Percentiles rank a stretch among this genome's conserved stretches.
These are phyloP conservation scores for Thraustotheca clavata DNA, from an alignment of 352 stramenopile genomes.

Conservation along the genomic window DNA sequence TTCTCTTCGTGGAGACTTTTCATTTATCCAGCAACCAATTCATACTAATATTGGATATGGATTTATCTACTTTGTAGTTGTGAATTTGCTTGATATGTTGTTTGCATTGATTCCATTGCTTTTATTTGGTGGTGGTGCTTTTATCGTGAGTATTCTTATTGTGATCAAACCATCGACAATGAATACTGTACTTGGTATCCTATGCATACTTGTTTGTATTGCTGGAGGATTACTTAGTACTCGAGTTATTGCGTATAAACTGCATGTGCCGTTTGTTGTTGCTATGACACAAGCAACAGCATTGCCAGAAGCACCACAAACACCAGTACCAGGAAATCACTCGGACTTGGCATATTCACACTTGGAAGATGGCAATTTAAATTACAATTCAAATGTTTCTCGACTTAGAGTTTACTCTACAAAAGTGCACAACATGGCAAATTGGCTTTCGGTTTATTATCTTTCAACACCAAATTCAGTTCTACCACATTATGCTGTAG, in stretches of 20 bases:
- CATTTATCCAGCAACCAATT: not conserved
- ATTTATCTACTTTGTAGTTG: not conserved
- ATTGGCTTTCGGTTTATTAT: too few species aligned
- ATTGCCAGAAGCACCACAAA: not conserved
- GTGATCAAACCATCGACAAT: not conserved
- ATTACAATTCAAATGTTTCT: not conserved
- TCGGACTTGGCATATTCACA: not conserved
- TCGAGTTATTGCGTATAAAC: not conserved
- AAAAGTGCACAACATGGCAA: too few species aligned
- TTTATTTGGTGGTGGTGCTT: not conserved
- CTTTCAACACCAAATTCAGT: too few species aligned
- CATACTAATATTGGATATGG: not conserved
- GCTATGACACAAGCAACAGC: not conserved
- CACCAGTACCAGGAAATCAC: not conserved
- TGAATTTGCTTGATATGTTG: constrained; percentile 6
- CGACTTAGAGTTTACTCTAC: too few species aligned
- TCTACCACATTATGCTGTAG: not conserved
- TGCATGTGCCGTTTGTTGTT: not conserved
- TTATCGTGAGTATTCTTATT: not conserved
- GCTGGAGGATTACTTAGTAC: not conserved
- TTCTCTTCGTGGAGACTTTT: not conserved
- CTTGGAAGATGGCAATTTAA: not conserved
- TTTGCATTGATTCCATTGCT: not conserved
- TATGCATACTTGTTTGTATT: not conserved
- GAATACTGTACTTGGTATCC: not conserved